A percentile compares a stretch with the other conserved stretches of the same genome.
Conservation (phyloP, 352 stramenopile genomes). For the Halophytophthora polymorphica region DNA sequence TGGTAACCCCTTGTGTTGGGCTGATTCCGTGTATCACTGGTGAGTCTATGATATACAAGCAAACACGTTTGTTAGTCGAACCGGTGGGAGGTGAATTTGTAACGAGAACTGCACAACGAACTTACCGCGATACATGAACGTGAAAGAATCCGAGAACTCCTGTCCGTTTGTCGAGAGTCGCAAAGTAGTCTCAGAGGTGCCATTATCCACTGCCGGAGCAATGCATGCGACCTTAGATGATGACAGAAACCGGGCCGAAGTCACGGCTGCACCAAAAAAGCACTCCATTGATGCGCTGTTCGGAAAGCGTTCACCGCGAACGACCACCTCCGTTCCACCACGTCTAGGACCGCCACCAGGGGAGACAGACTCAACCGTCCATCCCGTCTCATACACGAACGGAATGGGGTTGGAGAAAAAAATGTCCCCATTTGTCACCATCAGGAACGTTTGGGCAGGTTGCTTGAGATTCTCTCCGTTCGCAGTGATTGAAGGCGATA, state of each 20-base stretch:
- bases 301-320: constrained; percentile 34
- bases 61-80: neutral
- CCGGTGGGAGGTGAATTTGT: neutral
- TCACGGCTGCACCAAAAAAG: constrained; percentile 27
- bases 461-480: constrained; percentile 9
- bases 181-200: constrained; percentile 20
- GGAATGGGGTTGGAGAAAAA: constrained; percentile 62
- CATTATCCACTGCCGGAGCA: constrained; percentile 7
- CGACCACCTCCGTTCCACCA: constrained; percentile 32
- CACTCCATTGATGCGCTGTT: constrained; percentile 25
- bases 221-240: constrained; percentile 25
- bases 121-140: constrained; percentile 53
- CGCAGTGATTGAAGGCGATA: constrained; percentile 26
- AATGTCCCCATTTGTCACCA: constrained; percentile 47
- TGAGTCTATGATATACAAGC: constrained; percentile 23
- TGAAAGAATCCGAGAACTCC: constrained; percentile 38
- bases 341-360: constrained; percentile 26
- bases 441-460: constrained; percentile 35
- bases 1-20: constrained; percentile 23
- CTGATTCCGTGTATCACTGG: constrained; percentile 28
- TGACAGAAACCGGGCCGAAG: constrained; percentile 21
- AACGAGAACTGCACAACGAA: neutral
- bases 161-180: constrained; percentile 54
- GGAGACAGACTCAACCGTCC: constrained; percentile 22
- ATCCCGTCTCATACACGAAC: constrained; percentile 47